Evolutionary conservation across 2,329 filamentous ascomycete genomes (phyloP).

Genomic region (Raffaelea albimanens): DNA sequence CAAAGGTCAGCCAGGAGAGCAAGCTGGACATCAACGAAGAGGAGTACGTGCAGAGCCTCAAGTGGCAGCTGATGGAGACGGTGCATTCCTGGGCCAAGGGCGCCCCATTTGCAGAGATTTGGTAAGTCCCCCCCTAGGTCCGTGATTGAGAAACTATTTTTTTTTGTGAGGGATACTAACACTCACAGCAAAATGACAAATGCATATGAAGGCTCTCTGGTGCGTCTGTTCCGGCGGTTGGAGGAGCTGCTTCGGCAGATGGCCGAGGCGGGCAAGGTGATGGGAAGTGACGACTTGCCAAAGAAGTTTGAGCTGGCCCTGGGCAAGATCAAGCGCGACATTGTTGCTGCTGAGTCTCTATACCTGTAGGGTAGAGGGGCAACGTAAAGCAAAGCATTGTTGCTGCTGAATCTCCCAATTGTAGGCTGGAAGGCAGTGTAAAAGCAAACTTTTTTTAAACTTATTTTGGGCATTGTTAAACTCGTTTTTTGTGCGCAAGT

Average conservation of each 20-base stretch:
- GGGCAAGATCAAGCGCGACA: slow-evolving; percentile 79
- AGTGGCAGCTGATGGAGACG: slow-evolving; percentile 95
- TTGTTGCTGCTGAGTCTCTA: slow-evolving; percentile 88
- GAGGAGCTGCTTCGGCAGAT: slow-evolving; percentile 93
- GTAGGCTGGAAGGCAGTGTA: no score
- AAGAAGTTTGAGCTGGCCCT: slow-evolving; percentile 85
- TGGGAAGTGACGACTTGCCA: slow-evolving; percentile 92
- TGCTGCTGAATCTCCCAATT: no score
- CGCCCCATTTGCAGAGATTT: slow-evolving; percentile 84
- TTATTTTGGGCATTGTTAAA: no score
- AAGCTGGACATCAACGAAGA: slow-evolving; percentile 93
- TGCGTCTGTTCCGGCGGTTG: slow-evolving; percentile 88
- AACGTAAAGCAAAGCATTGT: no score
- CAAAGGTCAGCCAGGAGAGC: slow-evolving; percentile 89
- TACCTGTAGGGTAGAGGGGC: no score
- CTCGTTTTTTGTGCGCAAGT: no score
- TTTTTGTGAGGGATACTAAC: slow-evolving; percentile 5
- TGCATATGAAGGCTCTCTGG: slow-evolving; percentile 91
- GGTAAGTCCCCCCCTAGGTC: slow-evolving; percentile 49
- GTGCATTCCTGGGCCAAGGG: slow-evolving; percentile 88
- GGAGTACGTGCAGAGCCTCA: slow-evolving; percentile 81
- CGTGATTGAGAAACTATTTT: not conserved
- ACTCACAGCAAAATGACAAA: slow-evolving; percentile 86
- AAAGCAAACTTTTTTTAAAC: no score
- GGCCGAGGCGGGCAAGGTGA: slow-evolving; percentile 90